Evolutionary conservation across 768 basidiomycete species (phyloP), one percentile per base, ranked within the genome.

Genomic region (Crepidotus variabilis): DNA sequence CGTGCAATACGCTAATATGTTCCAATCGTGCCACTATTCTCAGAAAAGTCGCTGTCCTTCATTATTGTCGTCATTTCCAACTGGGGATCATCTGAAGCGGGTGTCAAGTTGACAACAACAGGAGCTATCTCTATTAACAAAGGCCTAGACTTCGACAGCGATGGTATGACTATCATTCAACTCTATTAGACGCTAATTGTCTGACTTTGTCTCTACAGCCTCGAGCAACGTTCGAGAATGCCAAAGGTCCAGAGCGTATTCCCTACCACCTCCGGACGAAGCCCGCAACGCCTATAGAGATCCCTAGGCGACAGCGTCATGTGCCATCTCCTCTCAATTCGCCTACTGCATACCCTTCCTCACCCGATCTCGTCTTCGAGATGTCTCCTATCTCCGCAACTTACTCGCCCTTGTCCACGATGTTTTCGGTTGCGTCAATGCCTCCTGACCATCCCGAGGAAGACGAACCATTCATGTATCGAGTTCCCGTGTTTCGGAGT

Each of bases 281-380:
- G 59, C 67, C 71, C 47, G 73, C 78, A 20, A 69, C 69, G 28
- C 78, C 79, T 52, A 79, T 81, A 65, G 75, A 75, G 55, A 81
- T 81, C 55, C 79, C 79, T 16, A 60, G 58, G 48, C 65, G 70
- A 52, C 71, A 70, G 50, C 62, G 69, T 58, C 60, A 65, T 48
- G 56, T 55, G 52, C 39, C 58, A 7, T 53, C 62, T 35, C 48
- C 59, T 28, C 53, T 64, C n/a, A 57, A 66, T 48, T 71, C 72
- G 18, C 68, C 74, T 36, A 54, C 60, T 43, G 61, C 63, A 47
- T 66, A 69, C 43, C 61, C 73, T 43, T 65, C 63, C 20, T 79
- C 76, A 23, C 76, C 79, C 52, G 80, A 81, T 39, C 71, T 81
- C 57, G 70, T 81, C n/a, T 80, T 81, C 60, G 78, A 79, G 49